Evolutionary conservation across 78 protist species (phyloP).

Genomic region (Dictyostelium citrinum): DNA sequence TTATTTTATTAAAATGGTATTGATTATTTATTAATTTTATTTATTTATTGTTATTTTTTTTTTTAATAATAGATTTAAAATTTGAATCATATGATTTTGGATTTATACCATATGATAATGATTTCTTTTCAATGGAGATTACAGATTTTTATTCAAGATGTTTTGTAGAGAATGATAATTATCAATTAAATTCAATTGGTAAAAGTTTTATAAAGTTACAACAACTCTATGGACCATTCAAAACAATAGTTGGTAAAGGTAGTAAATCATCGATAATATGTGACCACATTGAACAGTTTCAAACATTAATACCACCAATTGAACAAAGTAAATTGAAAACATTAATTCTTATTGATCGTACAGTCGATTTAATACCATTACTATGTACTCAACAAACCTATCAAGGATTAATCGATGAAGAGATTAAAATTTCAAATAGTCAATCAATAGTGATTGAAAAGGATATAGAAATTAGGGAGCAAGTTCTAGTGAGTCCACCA

Average conservation of each 20-base stretch:
- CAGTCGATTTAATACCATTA: neutral
- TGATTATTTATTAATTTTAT: no score
- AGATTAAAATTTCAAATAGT: neutral
- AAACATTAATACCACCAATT: neutral
- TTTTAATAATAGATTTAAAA: neutral
- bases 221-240: constrained; percentile 26
- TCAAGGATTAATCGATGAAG: constrained; percentile 22
- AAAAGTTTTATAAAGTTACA: neutral
- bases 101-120: constrained; percentile 5
- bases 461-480: neutral
- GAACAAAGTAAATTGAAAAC: neutral
- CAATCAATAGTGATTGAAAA: neutral
- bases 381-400: constrained; percentile 27
- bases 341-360: neutral
- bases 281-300: neutral
- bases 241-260: constrained; percentile 15
- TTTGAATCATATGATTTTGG: constrained; percentile 12
- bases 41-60: no score
- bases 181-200: neutral
- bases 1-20: no score
- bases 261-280: neutral
- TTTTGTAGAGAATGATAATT: constrained; percentile 32
- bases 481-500: neutral
- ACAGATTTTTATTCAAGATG: constrained; percentile 5
- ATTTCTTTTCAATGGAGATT: constrained; percentile 8